These are phyloP conservation scores for Solanum sparsipilum DNA, from an alignment of 257 asterid species.

Conservation along the genomic window DNA sequence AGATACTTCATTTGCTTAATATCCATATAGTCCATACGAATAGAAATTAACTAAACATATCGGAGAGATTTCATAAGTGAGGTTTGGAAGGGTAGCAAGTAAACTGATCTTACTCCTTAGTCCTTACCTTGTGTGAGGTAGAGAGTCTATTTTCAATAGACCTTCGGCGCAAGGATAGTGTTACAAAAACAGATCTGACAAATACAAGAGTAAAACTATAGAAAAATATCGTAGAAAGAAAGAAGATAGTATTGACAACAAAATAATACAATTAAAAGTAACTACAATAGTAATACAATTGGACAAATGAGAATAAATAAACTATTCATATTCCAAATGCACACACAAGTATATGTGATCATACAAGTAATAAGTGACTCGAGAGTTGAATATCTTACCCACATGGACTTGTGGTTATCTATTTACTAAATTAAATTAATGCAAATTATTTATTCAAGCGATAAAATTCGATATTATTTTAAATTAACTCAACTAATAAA, in stretches of 20 bases:
- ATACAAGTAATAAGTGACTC: no score
- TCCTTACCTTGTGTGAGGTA: background rate
- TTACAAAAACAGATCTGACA: background rate
- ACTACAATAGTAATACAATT: background rate
- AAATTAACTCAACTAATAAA: background rate
- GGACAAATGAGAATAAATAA: background rate
- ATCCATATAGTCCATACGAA: background rate
- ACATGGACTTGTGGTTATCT: background rate
- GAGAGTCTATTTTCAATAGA: background rate
- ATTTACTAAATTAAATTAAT: no score
- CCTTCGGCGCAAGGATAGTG: no score
- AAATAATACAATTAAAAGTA: background rate
- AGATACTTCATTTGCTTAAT: background rate
- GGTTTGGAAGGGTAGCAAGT: background rate
- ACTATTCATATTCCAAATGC: background rate
- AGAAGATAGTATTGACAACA: background rate
- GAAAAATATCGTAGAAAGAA: no score
- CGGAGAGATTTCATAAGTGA: background rate
- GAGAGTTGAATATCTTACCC: background rate
- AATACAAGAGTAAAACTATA: background rate
- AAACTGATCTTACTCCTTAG: background rate
- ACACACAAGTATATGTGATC: background rate
- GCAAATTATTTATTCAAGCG: background rate
- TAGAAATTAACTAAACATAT: no score
- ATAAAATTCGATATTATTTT: no score